Conservation (phyloP, 169 alveolate genomes). For the Plasmodium inui region DNA sequence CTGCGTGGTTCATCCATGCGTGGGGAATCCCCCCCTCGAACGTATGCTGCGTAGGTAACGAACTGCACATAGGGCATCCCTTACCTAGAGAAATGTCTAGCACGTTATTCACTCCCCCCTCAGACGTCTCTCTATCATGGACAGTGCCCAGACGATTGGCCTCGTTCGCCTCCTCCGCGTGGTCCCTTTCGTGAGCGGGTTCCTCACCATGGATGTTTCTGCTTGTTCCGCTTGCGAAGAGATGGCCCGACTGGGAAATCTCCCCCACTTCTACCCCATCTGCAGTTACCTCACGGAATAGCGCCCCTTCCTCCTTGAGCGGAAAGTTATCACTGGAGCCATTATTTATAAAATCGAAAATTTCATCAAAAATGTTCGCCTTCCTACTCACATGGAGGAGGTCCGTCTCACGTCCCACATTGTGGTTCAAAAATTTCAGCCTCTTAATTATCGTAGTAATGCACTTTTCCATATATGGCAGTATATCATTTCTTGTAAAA, state of each 20-base stretch:
- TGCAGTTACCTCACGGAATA: not conserved
- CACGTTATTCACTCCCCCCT: not conserved
- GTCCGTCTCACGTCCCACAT: not conserved
- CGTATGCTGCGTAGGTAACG: no score
- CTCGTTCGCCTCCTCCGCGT: not conserved
- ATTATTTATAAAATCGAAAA: constrained; percentile 55
- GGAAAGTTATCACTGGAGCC: not conserved
- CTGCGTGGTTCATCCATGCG: not conserved
- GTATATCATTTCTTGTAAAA: constrained; percentile 34
- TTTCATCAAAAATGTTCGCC: constrained; percentile 40
- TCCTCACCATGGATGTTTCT: not conserved
- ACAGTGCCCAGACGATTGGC: not conserved
- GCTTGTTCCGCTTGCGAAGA: not conserved
- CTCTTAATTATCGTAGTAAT: constrained; percentile 40
- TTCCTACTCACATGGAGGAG: constrained; percentile 9
- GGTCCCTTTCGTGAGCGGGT: no score
- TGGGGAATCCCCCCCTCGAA: not conserved
- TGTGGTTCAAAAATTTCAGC: constrained; percentile 23
- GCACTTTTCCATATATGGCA: constrained; percentile 55
- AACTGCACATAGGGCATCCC: no score
- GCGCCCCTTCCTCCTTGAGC: not conserved
- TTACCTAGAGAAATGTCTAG: no score
- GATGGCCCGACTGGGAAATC: not conserved
- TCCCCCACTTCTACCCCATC: not conserved
- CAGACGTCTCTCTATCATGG: not conserved